phyloP scores from a whole-genome alignment of 1,284 basidiomycete species.

The Sporisorium sorghi region DNA sequence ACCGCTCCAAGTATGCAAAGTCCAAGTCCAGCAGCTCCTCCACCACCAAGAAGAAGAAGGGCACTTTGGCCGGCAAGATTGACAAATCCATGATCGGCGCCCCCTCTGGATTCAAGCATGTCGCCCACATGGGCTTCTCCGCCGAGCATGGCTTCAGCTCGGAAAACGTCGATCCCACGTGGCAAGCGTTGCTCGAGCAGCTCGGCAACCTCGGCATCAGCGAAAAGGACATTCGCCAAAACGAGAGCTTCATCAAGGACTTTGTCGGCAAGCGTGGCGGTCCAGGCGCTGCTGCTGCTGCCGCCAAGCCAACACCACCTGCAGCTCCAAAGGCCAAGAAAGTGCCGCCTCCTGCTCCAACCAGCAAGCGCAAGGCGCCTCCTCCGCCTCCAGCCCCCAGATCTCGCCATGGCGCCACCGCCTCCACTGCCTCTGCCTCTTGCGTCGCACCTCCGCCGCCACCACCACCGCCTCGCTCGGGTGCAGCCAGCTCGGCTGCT shows the following conservation, averaged over 20 bases:
- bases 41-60: conserved; percentile 71
- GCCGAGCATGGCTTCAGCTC: conserved; percentile 86
- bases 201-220: conserved; percentile 78
- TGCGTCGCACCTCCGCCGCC: conserved; percentile 51
- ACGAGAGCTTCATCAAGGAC: conserved; percentile 89
- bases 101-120: conserved; percentile 83
- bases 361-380: conserved; percentile 62
- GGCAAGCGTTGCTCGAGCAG: conserved; percentile 81
- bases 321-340: conserved; percentile 72
- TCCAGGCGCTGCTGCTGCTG: conserved; percentile 35
- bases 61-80: conserved; percentile 74
- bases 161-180: conserved; percentile 89
- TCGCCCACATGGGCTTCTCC: conserved; percentile 96
- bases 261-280: conserved; percentile 78
- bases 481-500: conserved; percentile 69
- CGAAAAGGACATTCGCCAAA: conserved; percentile 75
- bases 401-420: conserved; percentile 32
- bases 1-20: conserved; percentile 75
- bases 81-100: conserved; percentile 91
- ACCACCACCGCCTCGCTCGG: conserved; percentile 68
- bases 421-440: conserved; percentile 36
- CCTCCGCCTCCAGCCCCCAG: conserved; percentile 61
- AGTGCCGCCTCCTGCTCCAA: conserved; percentile 73
- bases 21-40: conserved; percentile 52
- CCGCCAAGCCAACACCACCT: conserved; percentile 63